These are phyloP conservation scores for Penicillium simplicissimum DNA, from an alignment of 495 filamentous ascomycete species.

Conservation along the genomic window DNA sequence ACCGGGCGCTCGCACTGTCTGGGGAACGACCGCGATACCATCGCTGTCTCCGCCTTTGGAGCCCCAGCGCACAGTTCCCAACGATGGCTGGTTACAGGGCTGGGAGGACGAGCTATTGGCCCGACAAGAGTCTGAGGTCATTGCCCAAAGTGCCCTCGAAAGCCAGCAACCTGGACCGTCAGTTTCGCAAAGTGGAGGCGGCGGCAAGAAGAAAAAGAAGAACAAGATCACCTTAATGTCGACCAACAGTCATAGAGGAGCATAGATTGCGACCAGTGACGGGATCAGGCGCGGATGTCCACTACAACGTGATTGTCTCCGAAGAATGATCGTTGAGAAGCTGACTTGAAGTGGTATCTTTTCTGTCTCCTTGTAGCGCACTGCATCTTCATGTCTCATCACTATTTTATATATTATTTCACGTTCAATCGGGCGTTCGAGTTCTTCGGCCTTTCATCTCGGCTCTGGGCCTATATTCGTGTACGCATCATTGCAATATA, in stretches of 20 bases:
- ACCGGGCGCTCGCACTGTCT: slow-evolving; percentile 72
- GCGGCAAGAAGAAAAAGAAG: slow-evolving; percentile 77
- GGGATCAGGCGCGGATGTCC: background rate
- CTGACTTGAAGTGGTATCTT: slow-evolving; percentile 4
- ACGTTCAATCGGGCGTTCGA: background rate
- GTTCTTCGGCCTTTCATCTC: slow-evolving; percentile 6
- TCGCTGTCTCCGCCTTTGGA: slow-evolving; percentile 50
- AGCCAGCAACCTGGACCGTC: slow-evolving; percentile 27
- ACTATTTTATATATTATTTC: slow-evolving; percentile 1
- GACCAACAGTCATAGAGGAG: slow-evolving; percentile 71
- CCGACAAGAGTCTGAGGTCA: slow-evolving; percentile 43
- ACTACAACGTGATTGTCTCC: background rate
- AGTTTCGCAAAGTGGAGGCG: slow-evolving; percentile 20
- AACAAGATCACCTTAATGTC: slow-evolving; percentile 93
- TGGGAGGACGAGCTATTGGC: slow-evolving; percentile 69
- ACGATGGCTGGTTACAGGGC: slow-evolving; percentile 83
- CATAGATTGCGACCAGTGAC: slow-evolving; percentile 33
- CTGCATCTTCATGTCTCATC: background rate
- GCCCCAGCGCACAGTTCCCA: slow-evolving; percentile 30
- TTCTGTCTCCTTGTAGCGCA: background rate
- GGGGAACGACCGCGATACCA: slow-evolving; percentile 73
- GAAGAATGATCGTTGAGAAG: background rate
- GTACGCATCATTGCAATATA: slow-evolving; percentile 21
- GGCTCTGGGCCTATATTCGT: slow-evolving; percentile 18
- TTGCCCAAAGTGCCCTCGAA: slow-evolving; percentile 37